Evolutionary conservation across 2,329 filamentous ascomycete genomes (phyloP), one percentile per base, ranked within the genome.

Genomic region (Xylariomycetidae sp.): DNA sequence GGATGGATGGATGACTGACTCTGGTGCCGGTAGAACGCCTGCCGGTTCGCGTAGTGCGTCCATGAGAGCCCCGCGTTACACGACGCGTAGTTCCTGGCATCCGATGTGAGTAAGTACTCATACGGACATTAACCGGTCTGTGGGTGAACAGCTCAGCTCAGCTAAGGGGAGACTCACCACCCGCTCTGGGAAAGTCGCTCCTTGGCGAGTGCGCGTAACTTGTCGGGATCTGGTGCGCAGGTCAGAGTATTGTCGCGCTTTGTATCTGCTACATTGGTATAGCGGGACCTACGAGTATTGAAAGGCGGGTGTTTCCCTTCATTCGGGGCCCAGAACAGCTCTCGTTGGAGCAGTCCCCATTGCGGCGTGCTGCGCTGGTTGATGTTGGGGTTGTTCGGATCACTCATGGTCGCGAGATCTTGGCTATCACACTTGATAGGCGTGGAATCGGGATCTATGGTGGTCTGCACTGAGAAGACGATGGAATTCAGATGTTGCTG

Each of bases 11-110:
- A n/a, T n/a, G n/a, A n/a, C n/a, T n/a, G n/a, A n/a, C n/a, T 75
- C 27, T 72, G 68, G 57, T 79, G 75, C 1, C 74, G 66, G 57
- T 73, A 78, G 60, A 82, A 82, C 32, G 77, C 72, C 53, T 78
- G 69, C 4, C 76, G 67, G 52, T 81, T 82, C 15, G 70, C 71
- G n/a, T 64, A 57, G 40, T 68, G 65, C 3, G 63, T 68, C 44
- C 61, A 63, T 1, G 68, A 74, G 38, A 67, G 63, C 12, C 72
- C 70, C 3, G 72, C 72, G 45, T 76, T 77, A 38, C 64, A 74
- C 10, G 71, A 74, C 18, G 72, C 68, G 40, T 76, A 76, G 50
- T 65, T 67, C 59, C 60, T 61, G 12, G 12, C 13, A n/a, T n/a
- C n/a, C n/a, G n/a, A n/a, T n/a, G n/a, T n/a, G n/a, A 2, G 15